These are phyloP conservation scores for Dendrobium nobile DNA, from an alignment of 106 monocot genomes.

Conservation along the genomic window DNA sequence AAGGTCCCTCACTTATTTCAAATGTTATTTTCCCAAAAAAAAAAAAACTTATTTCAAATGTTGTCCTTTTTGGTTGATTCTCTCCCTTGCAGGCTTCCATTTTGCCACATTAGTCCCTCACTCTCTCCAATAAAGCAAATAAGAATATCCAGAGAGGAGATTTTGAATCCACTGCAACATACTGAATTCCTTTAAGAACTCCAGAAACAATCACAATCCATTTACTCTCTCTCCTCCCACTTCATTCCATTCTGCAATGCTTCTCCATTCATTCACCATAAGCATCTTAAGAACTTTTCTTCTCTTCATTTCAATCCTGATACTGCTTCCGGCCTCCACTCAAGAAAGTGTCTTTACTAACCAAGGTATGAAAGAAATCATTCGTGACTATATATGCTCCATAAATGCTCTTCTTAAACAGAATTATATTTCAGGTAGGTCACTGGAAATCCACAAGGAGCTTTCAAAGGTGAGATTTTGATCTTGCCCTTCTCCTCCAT, in stretches of 20 bases:
- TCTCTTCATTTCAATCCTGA: slow-evolving; percentile 8
- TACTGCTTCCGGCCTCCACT: not conserved
- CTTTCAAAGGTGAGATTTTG: slow-evolving; percentile 8
- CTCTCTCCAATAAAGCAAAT: not conserved
- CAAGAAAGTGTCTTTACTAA: not conserved
- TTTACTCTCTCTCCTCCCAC: not conserved
- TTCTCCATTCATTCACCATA: not conserved
- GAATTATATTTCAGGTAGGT: not conserved
- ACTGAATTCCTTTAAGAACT: not conserved
- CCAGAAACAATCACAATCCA: not conserved
- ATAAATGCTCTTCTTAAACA: not conserved
- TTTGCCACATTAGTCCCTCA: not conserved
- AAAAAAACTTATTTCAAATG: not conserved
- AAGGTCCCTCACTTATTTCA: not conserved
- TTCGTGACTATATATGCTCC: not conserved
- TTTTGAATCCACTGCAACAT: not conserved
- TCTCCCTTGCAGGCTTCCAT: not conserved
- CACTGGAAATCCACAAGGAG: not conserved
- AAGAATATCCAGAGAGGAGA: not conserved
- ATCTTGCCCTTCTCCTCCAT: not conserved
- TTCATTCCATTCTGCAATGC: slow-evolving; percentile 1
- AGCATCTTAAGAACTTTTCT: not conserved
- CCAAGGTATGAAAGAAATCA: not conserved
- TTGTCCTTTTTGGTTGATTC: not conserved
- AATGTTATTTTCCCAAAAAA: too few relatives aligned